Percentiles rank a stretch among this genome's conserved stretches.
Conservation (phyloP, 169 alveolate genomes). For the Plasmodium fragile region DNA sequence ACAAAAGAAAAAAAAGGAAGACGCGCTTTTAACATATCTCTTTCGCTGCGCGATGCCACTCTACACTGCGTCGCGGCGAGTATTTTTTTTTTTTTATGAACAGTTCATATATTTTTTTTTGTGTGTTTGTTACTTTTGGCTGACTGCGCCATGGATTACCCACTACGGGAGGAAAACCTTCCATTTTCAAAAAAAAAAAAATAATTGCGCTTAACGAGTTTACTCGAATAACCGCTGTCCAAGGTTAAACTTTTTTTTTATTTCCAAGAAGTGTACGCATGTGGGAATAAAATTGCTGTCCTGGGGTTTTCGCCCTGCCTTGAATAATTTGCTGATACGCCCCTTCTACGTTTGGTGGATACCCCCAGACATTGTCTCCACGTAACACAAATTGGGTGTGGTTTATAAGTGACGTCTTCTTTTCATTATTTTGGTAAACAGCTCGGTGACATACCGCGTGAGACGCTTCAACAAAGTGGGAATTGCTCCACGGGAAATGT, state of each 20-base stretch:
- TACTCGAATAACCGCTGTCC: neutral
- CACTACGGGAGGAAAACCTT: neutral
- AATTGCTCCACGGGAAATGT: neutral
- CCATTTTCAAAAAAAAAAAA: neutral
- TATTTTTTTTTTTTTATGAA: neutral
- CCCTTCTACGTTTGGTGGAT: neutral
- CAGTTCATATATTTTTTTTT: neutral
- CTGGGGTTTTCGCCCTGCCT: neutral
- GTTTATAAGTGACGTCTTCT: neutral
- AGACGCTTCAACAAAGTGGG: neutral
- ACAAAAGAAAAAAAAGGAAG: neutral
- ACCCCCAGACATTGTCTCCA: neutral
- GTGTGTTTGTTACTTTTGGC: constrained; percentile 5
- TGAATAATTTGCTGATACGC: neutral
- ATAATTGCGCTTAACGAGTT: neutral
- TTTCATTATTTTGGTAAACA: neutral
- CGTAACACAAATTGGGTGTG: neutral
- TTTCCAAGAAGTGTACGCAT: neutral
- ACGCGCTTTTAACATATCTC: neutral
- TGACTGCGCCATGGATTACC: neutral
- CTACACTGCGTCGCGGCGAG: neutral
- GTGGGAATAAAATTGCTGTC: neutral
- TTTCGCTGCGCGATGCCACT: neutral
- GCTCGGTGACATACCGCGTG: neutral
- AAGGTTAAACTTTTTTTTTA: neutral